phyloP scores from a whole-genome alignment of 2,329 filamentous ascomycete genomes.

The Pseudonectria foliicola region DNA sequence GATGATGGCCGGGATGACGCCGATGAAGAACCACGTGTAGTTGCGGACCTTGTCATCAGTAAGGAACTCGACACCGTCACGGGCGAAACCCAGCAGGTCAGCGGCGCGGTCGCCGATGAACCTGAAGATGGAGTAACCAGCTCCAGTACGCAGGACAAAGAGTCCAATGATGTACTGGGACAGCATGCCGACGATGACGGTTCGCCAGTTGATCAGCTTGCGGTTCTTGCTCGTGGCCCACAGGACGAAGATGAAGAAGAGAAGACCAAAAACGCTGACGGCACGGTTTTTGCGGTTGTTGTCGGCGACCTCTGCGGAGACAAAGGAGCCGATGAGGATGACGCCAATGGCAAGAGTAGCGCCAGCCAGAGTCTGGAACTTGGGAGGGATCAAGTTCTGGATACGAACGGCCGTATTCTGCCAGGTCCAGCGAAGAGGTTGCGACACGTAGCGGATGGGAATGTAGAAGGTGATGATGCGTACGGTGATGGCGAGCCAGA shows the following conservation, averaged over 20 bases:
- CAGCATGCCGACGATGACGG: constrained; percentile 83
- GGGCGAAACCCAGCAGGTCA: constrained; percentile 68
- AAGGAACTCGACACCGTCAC: constrained; percentile 67
- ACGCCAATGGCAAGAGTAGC: constrained; percentile 59
- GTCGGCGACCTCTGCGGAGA: constrained; percentile 59
- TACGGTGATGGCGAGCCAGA: constrained; percentile 69
- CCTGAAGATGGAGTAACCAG: constrained; percentile 84
- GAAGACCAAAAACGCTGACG: constrained; percentile 71
- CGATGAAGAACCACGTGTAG: constrained; percentile 62
- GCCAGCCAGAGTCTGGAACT: constrained; percentile 55
- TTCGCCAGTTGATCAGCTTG: constrained; percentile 60
- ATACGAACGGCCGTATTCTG: constrained; percentile 52
- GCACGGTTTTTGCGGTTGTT: constrained; percentile 78
- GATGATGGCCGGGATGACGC: constrained; percentile 84
- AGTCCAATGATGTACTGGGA: constrained; percentile 82
- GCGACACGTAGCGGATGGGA: constrained; percentile 58
- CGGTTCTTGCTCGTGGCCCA: constrained; percentile 67
- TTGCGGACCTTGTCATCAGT: constrained; percentile 35
- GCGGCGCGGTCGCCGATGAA: constrained; percentile 74
- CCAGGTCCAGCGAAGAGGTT: constrained; percentile 63
- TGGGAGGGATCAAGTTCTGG: constrained; percentile 58
- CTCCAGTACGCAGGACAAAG: constrained; percentile 75
- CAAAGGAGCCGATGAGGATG: constrained; percentile 73
- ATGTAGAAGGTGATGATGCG: constrained; percentile 70
- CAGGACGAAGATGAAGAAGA: constrained; percentile 61